These are phyloP conservation scores for Diaporthe humulicola DNA, from an alignment of 2,329 filamentous ascomycete genomes.

Conservation along the genomic window DNA sequence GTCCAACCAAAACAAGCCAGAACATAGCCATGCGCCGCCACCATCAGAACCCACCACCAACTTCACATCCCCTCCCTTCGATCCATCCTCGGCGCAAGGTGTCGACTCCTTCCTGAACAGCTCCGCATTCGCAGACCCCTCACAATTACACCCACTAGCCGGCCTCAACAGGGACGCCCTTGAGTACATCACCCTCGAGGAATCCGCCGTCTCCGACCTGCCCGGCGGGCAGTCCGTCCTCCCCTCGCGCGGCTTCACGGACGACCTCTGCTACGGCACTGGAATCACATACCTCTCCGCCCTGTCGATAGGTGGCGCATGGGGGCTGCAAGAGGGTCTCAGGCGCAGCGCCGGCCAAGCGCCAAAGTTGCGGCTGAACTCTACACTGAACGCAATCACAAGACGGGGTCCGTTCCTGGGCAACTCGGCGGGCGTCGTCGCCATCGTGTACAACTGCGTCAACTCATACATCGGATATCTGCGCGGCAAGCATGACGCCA, in stretches of 20 bases:
- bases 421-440: slow-evolving; percentile 95
- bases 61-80: slow-evolving; percentile 72
- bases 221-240: slow-evolving; percentile 89
- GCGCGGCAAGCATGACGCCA: slow-evolving; percentile 88
- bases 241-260: slow-evolving; percentile 96
- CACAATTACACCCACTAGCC: slow-evolving; percentile 91
- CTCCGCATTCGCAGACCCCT: slow-evolving; percentile 85
- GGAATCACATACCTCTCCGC: slow-evolving; percentile 94
- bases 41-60: slow-evolving; percentile 62
- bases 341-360: slow-evolving; percentile 81
- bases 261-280: slow-evolving; percentile 97
- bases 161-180: slow-evolving; percentile 93
- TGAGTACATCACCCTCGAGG: slow-evolving; percentile 95
- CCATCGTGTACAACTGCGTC: slow-evolving; percentile 94
- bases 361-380: slow-evolving; percentile 93
- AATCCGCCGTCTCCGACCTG: slow-evolving; percentile 87
- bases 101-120: slow-evolving; percentile 87
- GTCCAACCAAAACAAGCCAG: slow-evolving; percentile 55
- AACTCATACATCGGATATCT: slow-evolving; percentile 86
- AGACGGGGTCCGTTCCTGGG: slow-evolving; percentile 93
- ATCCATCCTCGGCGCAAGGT: slow-evolving; percentile 81
- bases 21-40: slow-evolving; percentile 58
- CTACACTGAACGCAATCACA: slow-evolving; percentile 93
- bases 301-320: slow-evolving; percentile 86
- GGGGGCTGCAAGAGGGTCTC: slow-evolving; percentile 93